Evolutionary conservation across 148 eudicot genomes (phyloP), one percentile per base, ranked within the genome.

Genomic region (Drosera capensis): DNA sequence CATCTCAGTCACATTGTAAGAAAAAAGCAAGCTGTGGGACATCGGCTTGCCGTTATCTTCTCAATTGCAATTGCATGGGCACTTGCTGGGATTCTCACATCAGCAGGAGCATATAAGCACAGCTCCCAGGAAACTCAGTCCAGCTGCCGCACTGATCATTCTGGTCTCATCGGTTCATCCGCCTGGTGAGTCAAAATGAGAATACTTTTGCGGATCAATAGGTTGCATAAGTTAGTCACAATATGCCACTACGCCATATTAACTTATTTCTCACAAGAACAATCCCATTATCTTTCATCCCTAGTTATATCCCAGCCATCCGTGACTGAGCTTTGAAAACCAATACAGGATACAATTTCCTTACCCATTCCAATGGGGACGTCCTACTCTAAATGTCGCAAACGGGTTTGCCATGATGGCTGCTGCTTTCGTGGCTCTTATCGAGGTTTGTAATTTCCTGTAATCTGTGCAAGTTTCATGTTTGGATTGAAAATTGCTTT

Each of bases 351-450:
- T 28, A 5, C 31, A 28, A 28, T 28, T 28, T 28, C 31, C 5
- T 28, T 28, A 28, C 11, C 97, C 97, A 6, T 83, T 79, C 61
- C 94, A 88, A 64, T 88, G 94, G 94, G 97, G 97, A 48, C 62
- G 68, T 17, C 97, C 97, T 22, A 68, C 63, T 40, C 36, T 78
- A 46, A 54, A 80, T 54, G 75, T 63, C 1, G 86, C 73, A 20
- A 76, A 88, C 56, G 78, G 71, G 36, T 43, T 83, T 30, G 78
- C 88, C 24, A 67, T 78, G 79, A 37, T 68, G 54, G 94, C 92
- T 24, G 97, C 97, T 24, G 72, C 86, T 58, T 71, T 88, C 25
- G 86, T 88, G 45, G 66, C 92, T 39, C 64, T 88, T 30, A 43
- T 88, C 41, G 97, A 88, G 97, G 97, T 5, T 16, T 43, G 7